Evolutionary conservation across 371 early-diverging fungal species (phyloP), one percentile per base, ranked within the genome.

Genomic region (Syncephalastrum monosporum): DNA sequence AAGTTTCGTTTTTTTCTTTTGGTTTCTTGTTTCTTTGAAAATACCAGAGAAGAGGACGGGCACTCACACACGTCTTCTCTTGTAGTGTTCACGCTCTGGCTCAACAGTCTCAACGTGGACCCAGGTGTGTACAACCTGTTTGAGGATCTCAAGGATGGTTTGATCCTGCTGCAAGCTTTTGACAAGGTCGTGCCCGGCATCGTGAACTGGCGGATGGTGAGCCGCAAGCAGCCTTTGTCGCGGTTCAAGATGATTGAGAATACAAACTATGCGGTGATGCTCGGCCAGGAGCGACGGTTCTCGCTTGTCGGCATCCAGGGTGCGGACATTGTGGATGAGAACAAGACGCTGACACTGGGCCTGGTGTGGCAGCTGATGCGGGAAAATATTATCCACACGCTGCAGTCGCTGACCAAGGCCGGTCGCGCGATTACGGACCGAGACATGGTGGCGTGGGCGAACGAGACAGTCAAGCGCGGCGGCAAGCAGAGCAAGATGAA

Each of bases 351-450:
- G 47, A 95, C 93, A 5, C 79, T 97, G 42, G 87, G 82, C 12
- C 74, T 95, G 19, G 92, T 92, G 38, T 97, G 98, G 98, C 97
- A 97, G 79, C 77, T 97, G 73, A 97, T 97, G 98, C 89, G 98
- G 41, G 94, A 92, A 61, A 92, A 97, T 71, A 89, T 97, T 53
- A 82, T 96, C 33, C 94, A 91, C 65, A 96, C 96, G 6, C 74
- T 97, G 57, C 88, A 90, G 69, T 86, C 88, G 24, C 77, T 96
- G 38, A 87, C 91, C 27, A 85, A 89, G 55, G 75, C 79, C 46
- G 95, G 95, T 42, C 76, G 84, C 42, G 85, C 91, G 47, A 81
- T 97, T 25, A 92, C 93, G 8, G 98, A 97, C 56, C 68, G 73
- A 51, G 97, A 96, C 71, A 91, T 97, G 82, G 82, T 97, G 43